These are phyloP conservation scores for Acanthamoeba triangularis DNA, from an alignment of 208 protist genomes.

Conservation along the genomic window DNA sequence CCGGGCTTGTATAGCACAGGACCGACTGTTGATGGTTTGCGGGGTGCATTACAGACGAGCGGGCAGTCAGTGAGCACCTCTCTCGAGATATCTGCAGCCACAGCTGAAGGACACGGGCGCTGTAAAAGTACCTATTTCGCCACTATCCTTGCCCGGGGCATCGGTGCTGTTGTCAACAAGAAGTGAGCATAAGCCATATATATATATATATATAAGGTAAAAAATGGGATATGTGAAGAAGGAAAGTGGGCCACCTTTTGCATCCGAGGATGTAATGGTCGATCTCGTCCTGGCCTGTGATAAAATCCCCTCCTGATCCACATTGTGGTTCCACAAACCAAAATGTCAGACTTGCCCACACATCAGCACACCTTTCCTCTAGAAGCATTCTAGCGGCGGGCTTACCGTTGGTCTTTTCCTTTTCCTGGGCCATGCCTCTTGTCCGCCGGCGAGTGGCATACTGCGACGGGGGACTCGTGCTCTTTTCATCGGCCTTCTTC, in stretches of 20 bases:
- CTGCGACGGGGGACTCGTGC: neutral
- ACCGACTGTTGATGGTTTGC: neutral
- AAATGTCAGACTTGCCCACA: too few relatives aligned
- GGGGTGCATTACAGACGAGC: too few relatives aligned
- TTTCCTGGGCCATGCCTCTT: neutral
- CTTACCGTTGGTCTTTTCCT: neutral
- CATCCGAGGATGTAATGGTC: neutral
- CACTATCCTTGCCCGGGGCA: neutral
- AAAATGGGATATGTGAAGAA: neutral
- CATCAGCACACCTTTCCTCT: too few relatives aligned
- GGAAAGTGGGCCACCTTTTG: neutral
- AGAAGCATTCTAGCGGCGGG: too few relatives aligned
- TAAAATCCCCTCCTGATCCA: neutral
- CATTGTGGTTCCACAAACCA: too few relatives aligned
- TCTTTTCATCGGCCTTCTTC: neutral
- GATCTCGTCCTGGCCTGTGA: constrained; percentile 8
- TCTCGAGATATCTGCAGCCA: too few relatives aligned
- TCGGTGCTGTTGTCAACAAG: neutral
- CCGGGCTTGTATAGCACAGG: constrained; percentile 16
- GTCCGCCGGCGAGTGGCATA: constrained; percentile 15
- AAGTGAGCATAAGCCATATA: too few relatives aligned
- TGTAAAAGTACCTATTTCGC: too few relatives aligned
- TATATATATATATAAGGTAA: too few relatives aligned
- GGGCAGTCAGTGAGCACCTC: too few relatives aligned
- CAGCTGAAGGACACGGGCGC: too few relatives aligned